A percentile compares a stretch with the other conserved stretches of the same genome.
phyloP scores from a whole-genome alignment of 2,329 filamentous ascomycete genomes.

The Macrophomina tecta region DNA sequence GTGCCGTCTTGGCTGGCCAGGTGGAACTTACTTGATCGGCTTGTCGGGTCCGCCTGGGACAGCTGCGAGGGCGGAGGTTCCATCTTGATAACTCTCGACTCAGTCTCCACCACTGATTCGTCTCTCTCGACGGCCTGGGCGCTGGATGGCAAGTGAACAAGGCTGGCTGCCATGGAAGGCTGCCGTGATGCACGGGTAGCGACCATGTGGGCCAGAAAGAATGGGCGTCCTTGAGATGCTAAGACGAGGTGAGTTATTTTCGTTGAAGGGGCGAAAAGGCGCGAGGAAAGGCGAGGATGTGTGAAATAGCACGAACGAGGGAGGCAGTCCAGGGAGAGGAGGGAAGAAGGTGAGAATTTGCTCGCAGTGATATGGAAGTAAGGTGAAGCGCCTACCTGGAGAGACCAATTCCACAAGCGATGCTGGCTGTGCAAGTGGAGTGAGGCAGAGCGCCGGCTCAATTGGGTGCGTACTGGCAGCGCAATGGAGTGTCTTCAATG shows the following conservation, averaged over 20 bases:
- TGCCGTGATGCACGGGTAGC: not conserved
- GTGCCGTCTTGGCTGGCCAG: too few relatives aligned
- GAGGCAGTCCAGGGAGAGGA: too few relatives aligned
- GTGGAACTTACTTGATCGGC: conserved; percentile 9
- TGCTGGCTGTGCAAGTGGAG: not conserved
- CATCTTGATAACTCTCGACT: not conserved
- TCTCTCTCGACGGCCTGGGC: not conserved
- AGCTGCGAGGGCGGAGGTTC: not conserved
- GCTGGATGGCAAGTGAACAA: conserved; percentile 11
- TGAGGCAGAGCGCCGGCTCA: not conserved
- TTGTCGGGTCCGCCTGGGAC: not conserved
- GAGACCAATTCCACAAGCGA: not conserved
- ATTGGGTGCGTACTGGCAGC: too few relatives aligned
- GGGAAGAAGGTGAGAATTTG: too few relatives aligned
- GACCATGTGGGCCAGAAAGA: not conserved
- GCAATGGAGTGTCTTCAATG: too few relatives aligned
- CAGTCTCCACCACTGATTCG: not conserved
- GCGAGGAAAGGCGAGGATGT: not conserved
- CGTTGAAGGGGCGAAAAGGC: not conserved
- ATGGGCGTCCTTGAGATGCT: not conserved
- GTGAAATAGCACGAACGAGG: too few relatives aligned
- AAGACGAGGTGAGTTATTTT: not conserved
- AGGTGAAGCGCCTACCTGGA: too few relatives aligned
- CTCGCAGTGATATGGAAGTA: too few relatives aligned
- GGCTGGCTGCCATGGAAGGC: not conserved